These are phyloP conservation scores for Hygrocybe coccinea DNA, from an alignment of 768 basidiomycete genomes.

Conservation along the genomic window DNA sequence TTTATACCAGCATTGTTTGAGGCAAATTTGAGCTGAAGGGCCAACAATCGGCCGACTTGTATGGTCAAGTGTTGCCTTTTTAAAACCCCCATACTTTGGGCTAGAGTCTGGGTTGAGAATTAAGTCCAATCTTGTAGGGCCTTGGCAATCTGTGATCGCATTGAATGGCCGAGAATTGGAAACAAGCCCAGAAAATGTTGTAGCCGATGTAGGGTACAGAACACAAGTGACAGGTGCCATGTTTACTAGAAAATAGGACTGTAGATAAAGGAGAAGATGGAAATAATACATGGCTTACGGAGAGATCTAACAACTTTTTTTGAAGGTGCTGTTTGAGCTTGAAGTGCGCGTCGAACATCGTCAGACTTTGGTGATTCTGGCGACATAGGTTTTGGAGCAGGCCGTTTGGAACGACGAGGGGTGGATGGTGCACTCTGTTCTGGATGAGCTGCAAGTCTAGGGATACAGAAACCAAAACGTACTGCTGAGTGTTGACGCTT, in stretches of 20 bases:
- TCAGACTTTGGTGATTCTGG: too few relatives aligned
- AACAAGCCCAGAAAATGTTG: neutral
- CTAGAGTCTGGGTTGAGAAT: neutral
- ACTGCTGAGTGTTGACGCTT: too few relatives aligned
- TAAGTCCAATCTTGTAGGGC: neutral
- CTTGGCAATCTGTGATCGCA: neutral
- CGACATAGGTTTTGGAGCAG: too few relatives aligned
- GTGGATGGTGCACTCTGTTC: too few relatives aligned
- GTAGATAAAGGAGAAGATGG: neutral
- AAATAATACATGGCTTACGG: neutral
- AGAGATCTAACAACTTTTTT: neutral
- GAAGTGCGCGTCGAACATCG: neutral
- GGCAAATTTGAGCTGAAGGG: constrained; percentile 6
- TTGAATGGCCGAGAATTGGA: neutral
- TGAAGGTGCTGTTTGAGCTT: neutral
- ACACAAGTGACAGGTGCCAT: neutral
- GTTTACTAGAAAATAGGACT: neutral
- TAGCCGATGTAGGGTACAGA: neutral
- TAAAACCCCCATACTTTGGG: constrained; percentile 2
- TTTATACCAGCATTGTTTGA: constrained; percentile 15
- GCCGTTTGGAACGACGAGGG: too few relatives aligned
- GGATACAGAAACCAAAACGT: too few relatives aligned
- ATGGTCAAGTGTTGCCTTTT: constrained; percentile 3
- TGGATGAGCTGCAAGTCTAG: too few relatives aligned
- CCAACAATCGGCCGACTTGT: constrained; percentile 5